Evolutionary conservation across 768 basidiomycete species (phyloP), one percentile per base, ranked within the genome.

Genomic region (Rhodotorula graminis): DNA sequence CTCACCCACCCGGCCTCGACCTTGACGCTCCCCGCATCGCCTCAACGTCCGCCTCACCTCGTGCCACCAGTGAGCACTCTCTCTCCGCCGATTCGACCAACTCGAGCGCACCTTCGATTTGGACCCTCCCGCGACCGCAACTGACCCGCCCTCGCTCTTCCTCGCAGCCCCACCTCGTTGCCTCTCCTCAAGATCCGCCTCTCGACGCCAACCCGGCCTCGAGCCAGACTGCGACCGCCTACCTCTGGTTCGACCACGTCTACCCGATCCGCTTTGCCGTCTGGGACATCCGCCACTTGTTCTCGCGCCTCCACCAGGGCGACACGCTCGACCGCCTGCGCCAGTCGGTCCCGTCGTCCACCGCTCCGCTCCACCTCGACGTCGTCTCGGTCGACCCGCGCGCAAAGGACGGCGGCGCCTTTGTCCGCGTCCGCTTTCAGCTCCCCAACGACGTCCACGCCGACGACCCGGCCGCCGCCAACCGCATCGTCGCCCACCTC

Each of bases 371-470:
- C 74, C 83, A 82, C 49, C 90, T 93, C 78, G 82, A 83, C 44
- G 81, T 91, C n/a, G 77, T 88, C 9, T 84, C 85, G 33, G 77
- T 92, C 11, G 84, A 90, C 64, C 87, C 80, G 6, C 69, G 79
- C 46, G 76, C 73, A 64, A 94, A 93, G 77, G 92, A 93, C 72
- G 92, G 92, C 5, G 93, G 93, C 10, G 88, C 91, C 25, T 93
- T 92, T 78, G 88, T 93, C 50, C 84, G 84, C 46, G 92, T 93
- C 79, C 81, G 83, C 31, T 94, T 88, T 77, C 80, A 75, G 44
- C 80, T 83, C 7, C 70, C 68, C 27, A 49, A 61, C 16, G 44
- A 21, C n/a, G 53, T 46, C 0, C 56, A 29, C 25, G 25, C 70
- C 72, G 46, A 69, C 25, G 60, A 61, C 44, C 14, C n/a, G 12